phyloP scores from a whole-genome alignment of 345 rosid genomes.

The Noccaea caerulescens region DNA sequence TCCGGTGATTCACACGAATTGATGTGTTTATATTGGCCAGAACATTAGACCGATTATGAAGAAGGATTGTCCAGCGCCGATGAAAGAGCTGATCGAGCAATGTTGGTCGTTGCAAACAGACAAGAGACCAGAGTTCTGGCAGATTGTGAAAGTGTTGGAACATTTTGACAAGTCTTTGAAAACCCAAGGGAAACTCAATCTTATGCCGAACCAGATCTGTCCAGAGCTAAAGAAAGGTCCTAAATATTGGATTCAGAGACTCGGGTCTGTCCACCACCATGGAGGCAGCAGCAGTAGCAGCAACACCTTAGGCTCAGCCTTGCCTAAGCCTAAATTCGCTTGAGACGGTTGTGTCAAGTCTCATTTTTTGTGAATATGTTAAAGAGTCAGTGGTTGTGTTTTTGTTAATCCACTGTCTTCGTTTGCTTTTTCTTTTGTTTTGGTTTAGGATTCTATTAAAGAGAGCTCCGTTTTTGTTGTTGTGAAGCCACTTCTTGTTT shows the following conservation, averaged over 20 bases:
- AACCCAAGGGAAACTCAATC: constrained; percentile 55
- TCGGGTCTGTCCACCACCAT: constrained; percentile 38
- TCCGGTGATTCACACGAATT: background rate
- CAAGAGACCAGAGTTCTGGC: constrained; percentile 87
- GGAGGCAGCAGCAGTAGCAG: constrained; percentile 6
- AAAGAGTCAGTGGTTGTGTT: constrained; percentile 27
- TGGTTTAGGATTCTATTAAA: background rate
- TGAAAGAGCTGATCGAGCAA: constrained; percentile 74
- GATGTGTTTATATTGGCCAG: constrained; percentile 45
- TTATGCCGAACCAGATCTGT: constrained; percentile 50
- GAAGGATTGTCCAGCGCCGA: constrained; percentile 54
- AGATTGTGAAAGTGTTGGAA: constrained; percentile 74
- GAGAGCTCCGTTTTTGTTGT: background rate
- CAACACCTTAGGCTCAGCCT: constrained; percentile 43
- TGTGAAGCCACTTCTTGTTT: background rate
- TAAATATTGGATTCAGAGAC: constrained; percentile 66
- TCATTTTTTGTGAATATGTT: constrained; percentile 16
- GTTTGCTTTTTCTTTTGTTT: constrained; percentile 15
- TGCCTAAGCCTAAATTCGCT: constrained; percentile 60
- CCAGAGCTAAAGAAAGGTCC: constrained; percentile 68
- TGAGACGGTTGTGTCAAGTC: background rate
- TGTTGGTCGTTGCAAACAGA: constrained; percentile 79
- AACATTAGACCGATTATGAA: constrained; percentile 70
- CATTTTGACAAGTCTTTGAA: constrained; percentile 60
- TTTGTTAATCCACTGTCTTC: constrained; percentile 29